Evolutionary conservation across 805 yeast genomes (phyloP).

Genomic region (Barnettozyma californica): DNA sequence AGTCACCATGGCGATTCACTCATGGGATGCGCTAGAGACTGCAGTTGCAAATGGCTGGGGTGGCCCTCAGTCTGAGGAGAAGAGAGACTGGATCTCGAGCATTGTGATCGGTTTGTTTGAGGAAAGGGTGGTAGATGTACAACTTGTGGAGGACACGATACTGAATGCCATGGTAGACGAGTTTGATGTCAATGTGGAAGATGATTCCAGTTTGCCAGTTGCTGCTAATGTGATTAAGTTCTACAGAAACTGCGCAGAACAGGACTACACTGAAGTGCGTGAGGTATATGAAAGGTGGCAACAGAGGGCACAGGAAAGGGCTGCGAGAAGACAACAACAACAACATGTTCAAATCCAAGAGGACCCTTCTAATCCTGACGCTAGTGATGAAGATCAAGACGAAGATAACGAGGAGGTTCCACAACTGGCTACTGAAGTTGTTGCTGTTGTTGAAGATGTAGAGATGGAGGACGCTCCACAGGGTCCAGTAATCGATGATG

Average conservation of each 20-base stretch:
- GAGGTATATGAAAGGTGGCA: conserved; percentile 54
- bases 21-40: conserved; percentile 82
- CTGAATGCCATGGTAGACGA: conserved; percentile 92
- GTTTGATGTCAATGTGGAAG: conserved; percentile 83
- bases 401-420: conserved; percentile 25
- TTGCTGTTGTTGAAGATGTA: conserved; percentile 30
- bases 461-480: conserved; percentile 33
- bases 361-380: conserved; percentile 62
- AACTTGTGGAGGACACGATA: conserved; percentile 77
- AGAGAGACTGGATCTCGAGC: conserved; percentile 92
- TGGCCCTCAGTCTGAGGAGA: conserved; percentile 84
- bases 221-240: conserved; percentile 61
- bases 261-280: conserved; percentile 53
- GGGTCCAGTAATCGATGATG: conserved; percentile 83
- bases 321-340: conserved; percentile 23
- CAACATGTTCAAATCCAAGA: conserved; percentile 43
- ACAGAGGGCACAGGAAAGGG: conserved; percentile 41
- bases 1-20: conserved; percentile 82
- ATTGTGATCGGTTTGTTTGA: conserved; percentile 73
- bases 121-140: conserved; percentile 64
- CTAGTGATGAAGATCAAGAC: conserved; percentile 39
- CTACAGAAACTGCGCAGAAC: conserved; percentile 57
- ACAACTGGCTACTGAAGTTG: conserved; percentile 12
- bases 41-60: conserved; percentile 97
- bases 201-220: conserved; percentile 75